These are phyloP conservation scores for Zalerion maritima DNA, from an alignment of 495 filamentous ascomycete species.

Conservation along the genomic window DNA sequence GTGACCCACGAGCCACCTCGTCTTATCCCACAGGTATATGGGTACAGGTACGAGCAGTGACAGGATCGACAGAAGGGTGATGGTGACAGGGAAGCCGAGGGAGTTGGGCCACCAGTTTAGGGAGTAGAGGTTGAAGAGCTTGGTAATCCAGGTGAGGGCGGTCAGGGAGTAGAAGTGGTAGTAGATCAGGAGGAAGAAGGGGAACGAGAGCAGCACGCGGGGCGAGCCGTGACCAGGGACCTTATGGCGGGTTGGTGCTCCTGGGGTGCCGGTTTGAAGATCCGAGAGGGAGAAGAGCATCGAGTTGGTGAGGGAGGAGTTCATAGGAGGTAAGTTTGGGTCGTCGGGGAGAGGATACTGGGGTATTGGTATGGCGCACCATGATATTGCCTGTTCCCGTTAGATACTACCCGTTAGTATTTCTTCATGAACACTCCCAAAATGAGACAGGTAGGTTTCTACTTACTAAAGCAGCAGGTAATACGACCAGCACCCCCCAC, in stretches of 20 bases:
- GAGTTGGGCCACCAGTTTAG: slow-evolving; percentile 49
- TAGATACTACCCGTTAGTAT: background rate
- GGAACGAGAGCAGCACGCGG: slow-evolving; percentile 47
- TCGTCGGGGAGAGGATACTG: slow-evolving; percentile 34
- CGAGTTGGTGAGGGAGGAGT: no score
- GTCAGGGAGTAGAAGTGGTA: slow-evolving; percentile 51
- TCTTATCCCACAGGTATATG: slow-evolving; percentile 36
- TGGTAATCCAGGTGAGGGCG: slow-evolving; percentile 51
- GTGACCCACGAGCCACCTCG: slow-evolving; percentile 33
- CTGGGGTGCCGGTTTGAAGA: slow-evolving; percentile 4
- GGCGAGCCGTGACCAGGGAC: slow-evolving; percentile 44
- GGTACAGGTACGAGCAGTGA: slow-evolving; percentile 40
- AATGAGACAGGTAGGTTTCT: background rate
- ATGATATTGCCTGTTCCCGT: slow-evolving; percentile 35
- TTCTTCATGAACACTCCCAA: background rate
- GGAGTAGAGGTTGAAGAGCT: slow-evolving; percentile 52
- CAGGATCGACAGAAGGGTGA: slow-evolving; percentile 38
- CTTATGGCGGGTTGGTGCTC: slow-evolving; percentile 20
- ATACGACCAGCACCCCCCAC: slow-evolving; percentile 37
- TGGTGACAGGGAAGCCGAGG: slow-evolving; percentile 42
- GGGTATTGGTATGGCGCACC: slow-evolving; percentile 50
- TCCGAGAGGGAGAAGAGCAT: background rate
- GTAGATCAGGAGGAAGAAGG: slow-evolving; percentile 52
- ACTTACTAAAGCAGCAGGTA: slow-evolving; percentile 44
- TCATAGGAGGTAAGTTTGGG: slow-evolving; percentile 7